Evolutionary conservation across 2,329 filamentous ascomycete genomes (phyloP).

Genomic region (Phaeomoniella chlamydospora): DNA sequence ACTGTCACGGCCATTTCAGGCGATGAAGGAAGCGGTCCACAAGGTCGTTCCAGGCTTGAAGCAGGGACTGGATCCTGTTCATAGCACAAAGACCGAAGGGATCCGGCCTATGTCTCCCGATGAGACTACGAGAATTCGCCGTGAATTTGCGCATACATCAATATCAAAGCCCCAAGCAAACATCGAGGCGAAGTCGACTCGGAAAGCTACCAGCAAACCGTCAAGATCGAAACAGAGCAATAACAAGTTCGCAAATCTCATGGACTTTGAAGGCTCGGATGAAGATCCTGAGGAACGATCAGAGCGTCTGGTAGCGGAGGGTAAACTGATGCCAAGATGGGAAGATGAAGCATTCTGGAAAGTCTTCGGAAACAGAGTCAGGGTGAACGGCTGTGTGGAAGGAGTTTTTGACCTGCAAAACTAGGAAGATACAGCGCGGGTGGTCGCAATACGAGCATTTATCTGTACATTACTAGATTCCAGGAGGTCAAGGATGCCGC

Average conservation of each 20-base stretch:
- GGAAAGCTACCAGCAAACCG: not conserved
- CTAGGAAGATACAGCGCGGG: not conserved
- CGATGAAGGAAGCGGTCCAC: not conserved
- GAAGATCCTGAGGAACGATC: constrained; percentile 1
- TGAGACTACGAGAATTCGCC: constrained; percentile 5
- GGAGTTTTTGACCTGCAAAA: constrained; percentile 20
- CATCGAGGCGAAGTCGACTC: constrained; percentile 5
- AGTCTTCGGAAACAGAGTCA: constrained; percentile 42
- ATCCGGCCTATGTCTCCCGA: not conserved
- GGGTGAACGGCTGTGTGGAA: constrained; percentile 46
- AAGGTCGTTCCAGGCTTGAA: not conserved
- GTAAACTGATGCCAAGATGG: constrained; percentile 36
- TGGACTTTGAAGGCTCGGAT: not conserved
- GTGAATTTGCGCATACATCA: constrained; percentile 15
- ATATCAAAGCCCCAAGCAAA: constrained; percentile 16
- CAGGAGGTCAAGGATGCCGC: too few species aligned
- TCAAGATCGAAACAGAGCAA: not conserved
- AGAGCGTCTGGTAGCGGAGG: constrained; percentile 12
- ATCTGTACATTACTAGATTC: too few species aligned
- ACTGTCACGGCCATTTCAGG: not conserved
- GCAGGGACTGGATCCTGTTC: not conserved
- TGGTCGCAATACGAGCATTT: too few species aligned
- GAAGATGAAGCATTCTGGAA: constrained; percentile 36
- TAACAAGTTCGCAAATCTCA: not conserved
- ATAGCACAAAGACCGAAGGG: not conserved